phyloP scores from a whole-genome alignment of 768 basidiomycete species.

The Serendipita indica region DNA sequence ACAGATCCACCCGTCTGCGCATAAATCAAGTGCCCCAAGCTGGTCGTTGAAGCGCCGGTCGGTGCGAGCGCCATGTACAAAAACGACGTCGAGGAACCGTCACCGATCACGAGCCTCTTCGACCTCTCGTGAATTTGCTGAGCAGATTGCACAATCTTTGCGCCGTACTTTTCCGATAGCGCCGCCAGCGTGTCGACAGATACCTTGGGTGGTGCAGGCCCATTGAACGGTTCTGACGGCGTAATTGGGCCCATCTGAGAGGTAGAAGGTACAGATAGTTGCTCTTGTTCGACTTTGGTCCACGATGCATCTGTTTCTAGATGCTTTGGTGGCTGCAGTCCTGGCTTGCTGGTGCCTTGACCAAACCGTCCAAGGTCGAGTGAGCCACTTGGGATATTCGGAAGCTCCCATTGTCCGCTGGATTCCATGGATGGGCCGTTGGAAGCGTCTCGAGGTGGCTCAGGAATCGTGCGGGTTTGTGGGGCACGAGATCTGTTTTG shows the following conservation, averaged over 20 bases:
- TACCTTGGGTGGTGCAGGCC: conserved; percentile 23
- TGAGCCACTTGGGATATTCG: conserved; percentile 39
- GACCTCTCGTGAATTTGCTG: conserved; percentile 55
- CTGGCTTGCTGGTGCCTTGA: background rate
- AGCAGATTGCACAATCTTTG: conserved; percentile 57
- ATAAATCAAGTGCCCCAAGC: conserved; percentile 58
- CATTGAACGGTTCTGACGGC: conserved; percentile 10
- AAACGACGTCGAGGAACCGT: conserved; percentile 60
- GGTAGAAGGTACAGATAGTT: conserved; percentile 7
- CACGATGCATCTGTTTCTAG: background rate
- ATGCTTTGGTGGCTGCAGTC: background rate
- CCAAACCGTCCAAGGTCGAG: conserved; percentile 34
- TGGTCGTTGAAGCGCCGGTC: conserved; percentile 1
- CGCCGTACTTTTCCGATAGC: conserved; percentile 60
- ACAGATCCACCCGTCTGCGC: conserved; percentile 52
- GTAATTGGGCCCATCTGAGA: conserved; percentile 13
- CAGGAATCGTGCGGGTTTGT: conserved; percentile 27
- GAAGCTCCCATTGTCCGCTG: conserved; percentile 49
- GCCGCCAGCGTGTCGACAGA: conserved; percentile 52
- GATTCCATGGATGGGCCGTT: conserved; percentile 24
- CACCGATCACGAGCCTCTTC: conserved; percentile 63
- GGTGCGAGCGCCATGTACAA: conserved; percentile 53
- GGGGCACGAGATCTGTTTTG: conserved; percentile 23
- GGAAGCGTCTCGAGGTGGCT: conserved; percentile 26
- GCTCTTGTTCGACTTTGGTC: background rate